Percentiles rank a stretch among this genome's conserved stretches.
Evolutionary conservation across 2,329 filamentous ascomycete species (phyloP).

Genomic region (Trichoderma oligosporum): DNA sequence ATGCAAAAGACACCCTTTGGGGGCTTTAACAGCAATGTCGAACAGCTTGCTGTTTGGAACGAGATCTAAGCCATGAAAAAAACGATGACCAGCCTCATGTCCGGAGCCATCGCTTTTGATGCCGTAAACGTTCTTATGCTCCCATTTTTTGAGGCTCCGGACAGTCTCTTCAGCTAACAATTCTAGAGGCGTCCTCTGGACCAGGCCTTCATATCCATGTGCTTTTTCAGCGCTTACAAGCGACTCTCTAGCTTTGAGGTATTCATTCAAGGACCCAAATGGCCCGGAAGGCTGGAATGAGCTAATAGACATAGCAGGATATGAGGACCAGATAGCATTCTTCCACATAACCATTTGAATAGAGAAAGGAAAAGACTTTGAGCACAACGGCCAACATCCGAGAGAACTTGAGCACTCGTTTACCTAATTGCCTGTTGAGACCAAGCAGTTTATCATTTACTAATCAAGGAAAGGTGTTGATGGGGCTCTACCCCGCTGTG

Average conservation of each 20-base stretch:
- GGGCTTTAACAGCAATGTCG: conserved; percentile 79
- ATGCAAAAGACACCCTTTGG: conserved; percentile 82
- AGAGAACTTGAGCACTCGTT: no score
- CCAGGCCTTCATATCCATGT: background rate
- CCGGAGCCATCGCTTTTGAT: conserved; percentile 1
- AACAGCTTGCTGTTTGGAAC: conserved; percentile 66
- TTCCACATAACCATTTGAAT: background rate
- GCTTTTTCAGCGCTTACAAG: conserved; percentile 1
- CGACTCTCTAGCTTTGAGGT: conserved; percentile 5
- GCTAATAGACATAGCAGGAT: background rate
- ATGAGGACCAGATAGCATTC: background rate
- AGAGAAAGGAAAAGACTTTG: background rate
- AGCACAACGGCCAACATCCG: no score
- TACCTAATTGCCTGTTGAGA: no score
- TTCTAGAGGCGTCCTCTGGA: background rate
- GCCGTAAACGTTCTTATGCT: background rate
- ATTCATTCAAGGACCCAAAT: background rate
- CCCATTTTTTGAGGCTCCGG: background rate
- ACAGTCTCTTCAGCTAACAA: background rate
- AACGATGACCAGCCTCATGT: conserved; percentile 2
- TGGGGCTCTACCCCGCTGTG: background rate
- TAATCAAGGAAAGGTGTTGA: no score
- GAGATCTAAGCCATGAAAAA: conserved; percentile 3
- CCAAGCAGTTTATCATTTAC: no score
- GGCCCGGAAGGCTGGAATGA: background rate